Conservation (phyloP, 805 yeast genomes). For the Schwanniomyces vanrijiae region DNA sequence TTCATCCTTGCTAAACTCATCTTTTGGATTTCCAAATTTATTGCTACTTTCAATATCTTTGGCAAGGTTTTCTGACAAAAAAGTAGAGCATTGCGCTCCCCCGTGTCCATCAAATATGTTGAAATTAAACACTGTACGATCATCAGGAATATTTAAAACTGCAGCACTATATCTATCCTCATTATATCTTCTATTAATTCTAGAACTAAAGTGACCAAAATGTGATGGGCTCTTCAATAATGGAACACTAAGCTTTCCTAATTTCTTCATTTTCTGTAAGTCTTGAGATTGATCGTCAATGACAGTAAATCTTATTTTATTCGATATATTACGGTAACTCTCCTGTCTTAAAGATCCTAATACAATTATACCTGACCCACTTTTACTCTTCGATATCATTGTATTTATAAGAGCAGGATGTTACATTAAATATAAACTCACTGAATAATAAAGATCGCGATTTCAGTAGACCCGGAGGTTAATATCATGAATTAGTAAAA, state of each 20-base stretch:
- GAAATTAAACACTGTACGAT: conserved; percentile 52
- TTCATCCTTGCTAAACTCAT: conserved; percentile 31
- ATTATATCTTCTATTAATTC: conserved; percentile 75
- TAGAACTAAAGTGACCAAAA: conserved; percentile 74
- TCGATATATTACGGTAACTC: conserved; percentile 13
- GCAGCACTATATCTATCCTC: conserved; percentile 79
- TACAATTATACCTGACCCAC: not conserved
- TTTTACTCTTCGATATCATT: not conserved
- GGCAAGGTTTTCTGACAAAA: conserved; percentile 54
- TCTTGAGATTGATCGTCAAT: conserved; percentile 10
- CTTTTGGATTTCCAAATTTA: conserved; percentile 17
- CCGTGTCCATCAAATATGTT: conserved; percentile 95
- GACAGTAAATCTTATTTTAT: conserved; percentile 28
- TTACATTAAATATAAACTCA: not conserved
- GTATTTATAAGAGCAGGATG: not conserved
- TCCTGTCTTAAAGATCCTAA: not conserved
- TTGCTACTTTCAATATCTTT: conserved; percentile 48
- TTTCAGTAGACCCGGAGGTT: not conserved
- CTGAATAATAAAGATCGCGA: not conserved
- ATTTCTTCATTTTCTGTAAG: conserved; percentile 4
- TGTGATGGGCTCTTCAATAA: conserved; percentile 65
- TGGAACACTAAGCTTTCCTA: conserved; percentile 49
- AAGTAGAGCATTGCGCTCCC: conserved; percentile 70
- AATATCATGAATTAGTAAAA: not conserved
- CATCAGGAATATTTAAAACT: conserved; percentile 41